Percentiles rank a stretch among this genome's conserved stretches.
Conservation (phyloP, 495 filamentous ascomycete species). For the Aspergillus mulundensis region DNA sequence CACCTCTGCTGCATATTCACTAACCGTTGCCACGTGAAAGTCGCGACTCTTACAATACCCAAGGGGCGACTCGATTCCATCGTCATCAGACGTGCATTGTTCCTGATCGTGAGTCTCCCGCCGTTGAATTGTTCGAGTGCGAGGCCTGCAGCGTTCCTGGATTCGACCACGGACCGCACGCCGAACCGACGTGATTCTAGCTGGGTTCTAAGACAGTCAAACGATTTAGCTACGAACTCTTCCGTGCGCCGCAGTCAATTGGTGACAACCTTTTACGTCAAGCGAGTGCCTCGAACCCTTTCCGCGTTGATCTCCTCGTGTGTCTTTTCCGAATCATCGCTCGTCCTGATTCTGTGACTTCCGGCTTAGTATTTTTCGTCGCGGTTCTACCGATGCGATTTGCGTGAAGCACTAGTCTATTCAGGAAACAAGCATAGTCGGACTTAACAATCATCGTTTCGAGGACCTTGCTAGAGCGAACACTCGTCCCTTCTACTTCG, state of each 20-base stretch:
- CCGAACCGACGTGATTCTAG: slow-evolving; percentile 11
- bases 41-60: slow-evolving; percentile 20
- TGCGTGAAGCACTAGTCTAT: slow-evolving; percentile 23
- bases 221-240: slow-evolving; percentile 1
- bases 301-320: slow-evolving; percentile 1
- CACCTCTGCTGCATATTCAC: slow-evolving; percentile 1
- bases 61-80: slow-evolving; percentile 20
- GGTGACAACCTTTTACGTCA: not conserved
- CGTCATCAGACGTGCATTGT: slow-evolving; percentile 6
- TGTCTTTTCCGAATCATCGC: not conserved
- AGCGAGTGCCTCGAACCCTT: not conserved
- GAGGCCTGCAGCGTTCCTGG: slow-evolving; percentile 11
- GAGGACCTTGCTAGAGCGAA: slow-evolving; percentile 3
- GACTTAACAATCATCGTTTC: not conserved
- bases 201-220: slow-evolving; percentile 9
- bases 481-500: not conserved
- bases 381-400: slow-evolving; percentile 27
- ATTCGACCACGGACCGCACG: slow-evolving; percentile 15
- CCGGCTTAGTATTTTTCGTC: not conserved
- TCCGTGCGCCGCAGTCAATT: not conserved
- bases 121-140: slow-evolving; percentile 1
- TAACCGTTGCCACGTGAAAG: slow-evolving; percentile 23
- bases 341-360: slow-evolving; percentile 3
- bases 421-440: slow-evolving; percentile 1
- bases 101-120: slow-evolving; percentile 10